phyloP scores from a whole-genome alignment of 257 asterid genomes.

The Plantago ovata region DNA sequence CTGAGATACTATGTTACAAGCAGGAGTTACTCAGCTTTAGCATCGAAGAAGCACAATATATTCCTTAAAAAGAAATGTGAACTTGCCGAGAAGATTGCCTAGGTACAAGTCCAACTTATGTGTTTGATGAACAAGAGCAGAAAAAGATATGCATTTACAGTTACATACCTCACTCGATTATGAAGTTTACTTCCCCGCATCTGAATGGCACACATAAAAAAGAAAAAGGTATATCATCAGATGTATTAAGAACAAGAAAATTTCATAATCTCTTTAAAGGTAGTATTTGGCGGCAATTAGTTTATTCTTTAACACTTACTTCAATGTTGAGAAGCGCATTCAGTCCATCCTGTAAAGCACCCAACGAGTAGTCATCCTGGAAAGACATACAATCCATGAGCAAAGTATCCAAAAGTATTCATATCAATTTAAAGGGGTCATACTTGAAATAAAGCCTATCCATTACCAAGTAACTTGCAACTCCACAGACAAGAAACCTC shows the following conservation, averaged over 20 bases:
- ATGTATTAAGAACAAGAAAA: slow-evolving; percentile 1
- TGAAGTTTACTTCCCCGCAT: slow-evolving; percentile 95
- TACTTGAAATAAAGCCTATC: slow-evolving; percentile 5
- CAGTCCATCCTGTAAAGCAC: slow-evolving; percentile 80
- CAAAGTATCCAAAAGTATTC: slow-evolving; percentile 9
- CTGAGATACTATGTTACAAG: too few species aligned
- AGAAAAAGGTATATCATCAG: slow-evolving; percentile 16
- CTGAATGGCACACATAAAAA: slow-evolving; percentile 39
- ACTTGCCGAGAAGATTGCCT: too few species aligned
- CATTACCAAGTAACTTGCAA: slow-evolving; percentile 63
- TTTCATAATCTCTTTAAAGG: neutral
- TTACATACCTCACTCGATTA: slow-evolving; percentile 80
- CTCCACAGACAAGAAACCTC: slow-evolving; percentile 90
- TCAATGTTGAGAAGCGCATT: slow-evolving; percentile 82
- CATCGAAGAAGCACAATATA: too few species aligned
- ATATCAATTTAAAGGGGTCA: neutral
- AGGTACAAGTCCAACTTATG: too few species aligned
- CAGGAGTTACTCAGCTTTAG: too few species aligned
- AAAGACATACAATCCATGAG: slow-evolving; percentile 13
- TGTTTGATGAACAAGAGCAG: neutral
- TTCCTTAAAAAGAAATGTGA: too few species aligned
- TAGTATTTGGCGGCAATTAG: neutral
- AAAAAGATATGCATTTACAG: neutral
- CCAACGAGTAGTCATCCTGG: slow-evolving; percentile 67
- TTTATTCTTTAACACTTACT: slow-evolving; percentile 42